Evolutionary conservation across 148 eudicot species (phyloP).

Genomic region (Mesembryanthemum crystallinum): DNA sequence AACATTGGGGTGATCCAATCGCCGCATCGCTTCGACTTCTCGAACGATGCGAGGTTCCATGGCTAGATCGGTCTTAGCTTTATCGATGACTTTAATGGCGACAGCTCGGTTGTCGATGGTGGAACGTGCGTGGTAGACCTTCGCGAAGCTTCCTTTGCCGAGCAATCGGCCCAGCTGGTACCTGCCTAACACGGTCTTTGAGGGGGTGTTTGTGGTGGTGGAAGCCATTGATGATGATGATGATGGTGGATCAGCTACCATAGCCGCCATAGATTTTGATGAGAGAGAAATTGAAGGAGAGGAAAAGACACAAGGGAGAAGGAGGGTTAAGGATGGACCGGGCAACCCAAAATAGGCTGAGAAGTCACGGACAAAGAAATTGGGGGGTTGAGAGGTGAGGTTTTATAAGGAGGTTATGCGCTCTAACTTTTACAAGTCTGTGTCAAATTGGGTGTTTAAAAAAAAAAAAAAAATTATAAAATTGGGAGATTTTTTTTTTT

Average conservation of each 20-base stretch:
- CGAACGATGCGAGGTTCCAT: slow-evolving; percentile 53
- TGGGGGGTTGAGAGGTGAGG: background rate
- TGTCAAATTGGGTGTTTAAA: too few species aligned
- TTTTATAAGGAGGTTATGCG: slow-evolving; percentile 12
- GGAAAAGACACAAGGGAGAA: background rate
- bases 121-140: slow-evolving; percentile 55
- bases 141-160: slow-evolving; percentile 82
- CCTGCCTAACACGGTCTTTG: slow-evolving; percentile 40
- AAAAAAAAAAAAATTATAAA: too few species aligned
- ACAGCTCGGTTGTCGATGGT: slow-evolving; percentile 30
- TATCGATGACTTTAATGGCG: slow-evolving; percentile 68
- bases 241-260: slow-evolving; percentile 27
- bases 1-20: slow-evolving; percentile 70
- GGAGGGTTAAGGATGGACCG: slow-evolving; percentile 8
- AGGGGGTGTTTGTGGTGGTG: slow-evolving; percentile 12
- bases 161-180: slow-evolving; percentile 47
- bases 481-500: background rate
- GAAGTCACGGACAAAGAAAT: slow-evolving; percentile 24
- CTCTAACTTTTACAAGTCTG: too few species aligned
- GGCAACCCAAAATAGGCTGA: slow-evolving; percentile 1
- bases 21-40: slow-evolving; percentile 77
- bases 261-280: slow-evolving; percentile 25
- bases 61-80: slow-evolving; percentile 38
- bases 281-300: background rate
- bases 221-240: slow-evolving; percentile 14